Evolutionary conservation across 176 grass and related monocot species (phyloP).

Genomic region (Elaeis guineensis): DNA sequence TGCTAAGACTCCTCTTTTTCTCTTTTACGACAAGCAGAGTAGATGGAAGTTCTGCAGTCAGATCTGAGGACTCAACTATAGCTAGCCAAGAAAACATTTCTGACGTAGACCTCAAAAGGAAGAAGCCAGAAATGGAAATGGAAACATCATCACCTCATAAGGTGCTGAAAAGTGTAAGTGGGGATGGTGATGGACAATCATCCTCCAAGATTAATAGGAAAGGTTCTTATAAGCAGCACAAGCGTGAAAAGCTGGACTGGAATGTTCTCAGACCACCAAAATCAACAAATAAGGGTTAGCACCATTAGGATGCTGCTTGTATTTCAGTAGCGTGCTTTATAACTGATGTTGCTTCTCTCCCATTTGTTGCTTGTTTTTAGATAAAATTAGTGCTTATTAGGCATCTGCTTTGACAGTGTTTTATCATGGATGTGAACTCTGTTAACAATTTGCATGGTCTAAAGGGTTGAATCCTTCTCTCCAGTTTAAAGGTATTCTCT

Average conservation of each 20-base stretch:
- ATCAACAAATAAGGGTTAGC: neutral
- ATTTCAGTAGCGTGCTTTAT: too few species aligned
- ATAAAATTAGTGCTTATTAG: too few species aligned
- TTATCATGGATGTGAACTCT: too few species aligned
- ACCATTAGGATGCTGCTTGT: too few species aligned
- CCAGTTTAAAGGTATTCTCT: too few species aligned
- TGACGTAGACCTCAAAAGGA: slow-evolving; percentile 51
- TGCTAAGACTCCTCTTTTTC: neutral
- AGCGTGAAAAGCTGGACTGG: slow-evolving; percentile 55
- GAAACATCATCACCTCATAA: slow-evolving; percentile 38
- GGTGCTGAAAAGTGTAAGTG: slow-evolving; percentile 22
- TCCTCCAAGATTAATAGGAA: slow-evolving; percentile 38
- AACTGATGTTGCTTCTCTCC: too few species aligned
- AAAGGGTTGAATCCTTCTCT: too few species aligned
- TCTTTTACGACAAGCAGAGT: slow-evolving; percentile 35
- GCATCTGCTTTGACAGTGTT: too few species aligned
- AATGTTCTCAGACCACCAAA: slow-evolving; percentile 44
- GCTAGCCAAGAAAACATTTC: slow-evolving; percentile 13
- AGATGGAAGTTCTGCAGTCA: slow-evolving; percentile 11
- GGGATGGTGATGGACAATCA: slow-evolving; percentile 15
- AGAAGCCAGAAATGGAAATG: slow-evolving; percentile 32
- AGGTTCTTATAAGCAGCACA: slow-evolving; percentile 36
- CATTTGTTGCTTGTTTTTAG: too few species aligned
- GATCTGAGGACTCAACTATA: slow-evolving; percentile 33
- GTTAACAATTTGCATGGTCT: too few species aligned